Base-by-base conservation (phyloP, 805 yeast genomes). In the Wickerhamomyces subpelliculosus region DNA sequence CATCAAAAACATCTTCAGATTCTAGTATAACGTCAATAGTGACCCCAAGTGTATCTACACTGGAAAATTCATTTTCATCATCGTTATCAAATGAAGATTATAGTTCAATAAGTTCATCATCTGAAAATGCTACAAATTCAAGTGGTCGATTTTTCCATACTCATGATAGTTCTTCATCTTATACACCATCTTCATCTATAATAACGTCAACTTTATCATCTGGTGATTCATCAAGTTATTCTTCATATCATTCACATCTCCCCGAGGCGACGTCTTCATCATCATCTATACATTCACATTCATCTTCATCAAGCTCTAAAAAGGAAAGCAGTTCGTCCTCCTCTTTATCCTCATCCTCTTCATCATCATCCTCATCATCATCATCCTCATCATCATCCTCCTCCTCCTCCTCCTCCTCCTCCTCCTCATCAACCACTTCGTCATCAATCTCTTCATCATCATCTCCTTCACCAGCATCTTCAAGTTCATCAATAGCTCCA, bases 311-410 rank as follows among this genome's bases (percentile, higher is more conserved):
- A n/a, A n/a, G n/a, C n/a, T n/a, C n/a, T n/a, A n/a, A n/a, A n/a
- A n/a, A n/a, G n/a, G n/a, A n/a, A n/a, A n/a, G n/a, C n/a, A n/a
- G n/a, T n/a, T n/a, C n/a, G n/a, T n/a, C n/a, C n/a, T n/a, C n/a
- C n/a, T n/a, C n/a, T n/a, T n/a, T n/a, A n/a, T n/a, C n/a, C 8
- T 26, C 25, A 6, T 20, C 33, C 13, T 30, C 34, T 20, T 32
- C 40, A 19, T 32, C 41, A 12, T 34, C 39, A 16, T 34, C 44
- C 5, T 32, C 36, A 21, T 26, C 26, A 8, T 23, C 40, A 22
- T 31, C 23, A 14, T 7, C 14, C 20, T 12, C 42, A 4, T 27
- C 39, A 16, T 28, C 40, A 16, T 25, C 45, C 10, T 37, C 40
- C 3, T 36, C 32, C 20, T 21, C 45, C 25, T 41, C 32, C 17